A percentile compares a stretch with the other conserved stretches of the same genome.
phyloP scores from a whole-genome alignment of 306 rosid species.

The Lithocarpus polystachyus region DNA sequence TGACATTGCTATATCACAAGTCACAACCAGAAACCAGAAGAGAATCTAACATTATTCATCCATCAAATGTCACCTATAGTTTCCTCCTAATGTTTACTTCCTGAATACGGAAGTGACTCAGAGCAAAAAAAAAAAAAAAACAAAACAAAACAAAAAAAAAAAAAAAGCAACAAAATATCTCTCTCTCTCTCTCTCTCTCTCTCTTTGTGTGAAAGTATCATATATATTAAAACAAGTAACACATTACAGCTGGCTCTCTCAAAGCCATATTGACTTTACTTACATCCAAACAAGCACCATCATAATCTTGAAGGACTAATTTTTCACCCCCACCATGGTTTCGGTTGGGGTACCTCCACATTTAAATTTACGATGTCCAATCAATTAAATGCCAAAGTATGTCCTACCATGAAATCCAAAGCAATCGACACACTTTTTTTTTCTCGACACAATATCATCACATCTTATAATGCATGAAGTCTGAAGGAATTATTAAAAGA shows the following conservation, averaged over 20 bases:
- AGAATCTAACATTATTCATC: no score
- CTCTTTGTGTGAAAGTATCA: background rate
- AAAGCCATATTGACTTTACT: conserved; percentile 37
- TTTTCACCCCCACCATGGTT: conserved; percentile 23
- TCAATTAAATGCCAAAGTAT: background rate
- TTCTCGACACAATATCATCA: background rate
- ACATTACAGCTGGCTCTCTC: conserved; percentile 43
- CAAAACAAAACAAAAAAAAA: background rate
- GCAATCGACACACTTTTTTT: background rate
- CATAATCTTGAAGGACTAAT: conserved; percentile 35
- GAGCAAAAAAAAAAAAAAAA: background rate
- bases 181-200: no score
- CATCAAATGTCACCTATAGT: no score
- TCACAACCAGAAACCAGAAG: no score
- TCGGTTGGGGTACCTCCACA: conserved; percentile 27
- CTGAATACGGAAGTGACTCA: background rate
- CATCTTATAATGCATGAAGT: background rate
- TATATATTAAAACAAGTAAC: conserved; percentile 12
- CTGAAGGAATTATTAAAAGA: background rate
- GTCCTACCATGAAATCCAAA: background rate
- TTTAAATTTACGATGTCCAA: background rate
- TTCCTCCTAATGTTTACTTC: background rate
- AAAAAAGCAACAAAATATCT: background rate
- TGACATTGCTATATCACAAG: no score
- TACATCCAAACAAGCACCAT: conserved; percentile 42